These are phyloP conservation scores for Lophiostoma macrostomum DNA, from an alignment of 495 filamentous ascomycete genomes.

Conservation along the genomic window DNA sequence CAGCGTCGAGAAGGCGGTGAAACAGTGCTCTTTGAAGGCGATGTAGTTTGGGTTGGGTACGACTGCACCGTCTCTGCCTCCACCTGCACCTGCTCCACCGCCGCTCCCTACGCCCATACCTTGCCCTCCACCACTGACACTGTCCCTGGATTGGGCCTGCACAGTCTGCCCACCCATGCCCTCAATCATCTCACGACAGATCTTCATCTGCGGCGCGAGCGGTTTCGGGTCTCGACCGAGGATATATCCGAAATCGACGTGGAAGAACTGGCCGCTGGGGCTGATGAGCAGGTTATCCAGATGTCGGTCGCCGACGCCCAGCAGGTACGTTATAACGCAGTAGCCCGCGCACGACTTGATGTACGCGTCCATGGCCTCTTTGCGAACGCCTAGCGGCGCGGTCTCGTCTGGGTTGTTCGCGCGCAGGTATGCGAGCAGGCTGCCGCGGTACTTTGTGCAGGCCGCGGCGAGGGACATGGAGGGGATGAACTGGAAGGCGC, in stretches of 20 bases:
- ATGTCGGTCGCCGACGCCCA: slow-evolving; percentile 96
- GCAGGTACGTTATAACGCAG: slow-evolving; percentile 97
- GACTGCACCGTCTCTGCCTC: too few relatives aligned
- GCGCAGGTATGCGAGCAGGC: slow-evolving; percentile 80
- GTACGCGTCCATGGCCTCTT: slow-evolving; percentile 92
- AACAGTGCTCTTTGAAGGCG: slow-evolving; percentile 91
- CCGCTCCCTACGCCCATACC: too few relatives aligned
- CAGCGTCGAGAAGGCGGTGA: slow-evolving; percentile 88
- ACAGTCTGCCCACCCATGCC: slow-evolving; percentile 99
- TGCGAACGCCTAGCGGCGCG: slow-evolving; percentile 80
- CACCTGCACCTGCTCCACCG: too few relatives aligned
- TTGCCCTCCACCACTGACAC: too few relatives aligned
- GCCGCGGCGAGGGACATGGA: slow-evolving; percentile 79
- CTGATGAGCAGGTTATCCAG: slow-evolving; percentile 92
- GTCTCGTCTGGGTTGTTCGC: slow-evolving; percentile 84
- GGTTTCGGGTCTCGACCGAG: slow-evolving; percentile 96
- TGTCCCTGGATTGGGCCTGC: too few relatives aligned
- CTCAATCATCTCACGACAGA: slow-evolving; percentile 97
- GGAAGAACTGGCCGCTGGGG: slow-evolving; percentile 94
- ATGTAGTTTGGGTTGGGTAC: slow-evolving; percentile 71
- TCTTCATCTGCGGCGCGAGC: slow-evolving; percentile 94
- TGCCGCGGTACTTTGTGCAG: slow-evolving; percentile 73
- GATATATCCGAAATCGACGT: slow-evolving; percentile 97
- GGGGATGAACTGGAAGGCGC: slow-evolving; percentile 87
- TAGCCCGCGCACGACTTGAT: slow-evolving; percentile 96